Percentiles rank a stretch among this genome's conserved stretches.
Evolutionary conservation across 148 eudicot genomes (phyloP).

Genomic region (Camellia japonica): DNA sequence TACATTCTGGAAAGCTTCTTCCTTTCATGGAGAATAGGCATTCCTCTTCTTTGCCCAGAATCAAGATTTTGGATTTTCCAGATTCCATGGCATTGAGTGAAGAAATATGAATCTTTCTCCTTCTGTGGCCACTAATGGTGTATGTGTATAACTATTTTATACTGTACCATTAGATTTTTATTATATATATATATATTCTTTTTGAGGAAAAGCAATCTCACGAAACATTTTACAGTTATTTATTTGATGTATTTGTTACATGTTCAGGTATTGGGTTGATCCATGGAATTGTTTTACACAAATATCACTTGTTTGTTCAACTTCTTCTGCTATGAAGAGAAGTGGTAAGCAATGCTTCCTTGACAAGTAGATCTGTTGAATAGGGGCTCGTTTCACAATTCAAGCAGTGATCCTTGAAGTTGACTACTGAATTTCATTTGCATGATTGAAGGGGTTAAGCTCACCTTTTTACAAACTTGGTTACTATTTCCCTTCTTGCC

Average conservation of each 20-base stretch:
- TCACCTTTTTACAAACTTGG: neutral
- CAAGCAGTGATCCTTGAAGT: neutral
- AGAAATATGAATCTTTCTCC: constrained; percentile 48
- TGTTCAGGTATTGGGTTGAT: neutral
- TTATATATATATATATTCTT: neutral
- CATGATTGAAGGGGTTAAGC: neutral
- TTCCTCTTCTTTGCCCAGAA: constrained; percentile 17
- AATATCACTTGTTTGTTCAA: neutral
- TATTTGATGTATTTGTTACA: neutral
- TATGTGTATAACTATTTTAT: constrained; percentile 10
- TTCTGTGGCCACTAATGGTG: neutral
- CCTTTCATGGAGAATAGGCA: constrained; percentile 39
- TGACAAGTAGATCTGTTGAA: neutral
- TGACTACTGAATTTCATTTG: no score
- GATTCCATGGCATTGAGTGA: constrained; percentile 49
- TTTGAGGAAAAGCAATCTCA: neutral
- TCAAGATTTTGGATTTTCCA: constrained; percentile 28
- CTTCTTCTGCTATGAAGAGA: neutral
- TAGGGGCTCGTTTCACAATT: no score
- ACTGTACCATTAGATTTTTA: neutral
- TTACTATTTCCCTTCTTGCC: neutral
- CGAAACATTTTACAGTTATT: neutral
- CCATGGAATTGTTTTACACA: neutral
- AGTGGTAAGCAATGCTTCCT: neutral
- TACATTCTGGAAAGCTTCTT: constrained; percentile 68